phyloP scores from a whole-genome alignment of 306 rosid genomes.

The Quercus berberidifolia region DNA sequence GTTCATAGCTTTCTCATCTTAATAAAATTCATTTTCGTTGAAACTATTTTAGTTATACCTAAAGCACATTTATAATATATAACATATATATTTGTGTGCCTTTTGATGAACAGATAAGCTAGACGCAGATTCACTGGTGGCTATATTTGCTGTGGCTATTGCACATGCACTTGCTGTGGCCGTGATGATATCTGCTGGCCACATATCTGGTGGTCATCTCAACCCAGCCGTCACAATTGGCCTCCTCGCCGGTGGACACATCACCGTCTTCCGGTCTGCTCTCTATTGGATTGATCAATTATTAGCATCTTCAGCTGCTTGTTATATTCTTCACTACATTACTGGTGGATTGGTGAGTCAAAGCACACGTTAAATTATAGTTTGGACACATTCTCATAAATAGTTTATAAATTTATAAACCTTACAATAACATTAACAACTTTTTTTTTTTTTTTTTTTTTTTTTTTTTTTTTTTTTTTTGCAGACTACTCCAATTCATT shows the following conservation, averaged over 20 bases:
- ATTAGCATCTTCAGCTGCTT: constrained; percentile 58
- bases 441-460: too few relatives aligned
- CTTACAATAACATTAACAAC: too few relatives aligned
- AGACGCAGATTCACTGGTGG: constrained; percentile 46
- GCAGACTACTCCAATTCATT: constrained; percentile 67
- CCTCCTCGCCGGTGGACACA: constrained; percentile 70
- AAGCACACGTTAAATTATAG: neutral
- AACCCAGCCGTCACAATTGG: constrained; percentile 88
- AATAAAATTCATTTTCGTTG: neutral
- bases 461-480: too few relatives aligned
- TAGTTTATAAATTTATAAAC: too few relatives aligned
- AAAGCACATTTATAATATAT: neutral
- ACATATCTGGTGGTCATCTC: constrained; percentile 89
- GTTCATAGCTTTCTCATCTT: too few relatives aligned
- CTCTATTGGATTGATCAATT: constrained; percentile 87
- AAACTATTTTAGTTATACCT: neutral
- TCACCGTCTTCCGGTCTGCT: constrained; percentile 62
- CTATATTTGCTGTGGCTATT: constrained; percentile 58
- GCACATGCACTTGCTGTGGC: constrained; percentile 83
- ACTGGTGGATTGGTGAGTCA: constrained; percentile 61
- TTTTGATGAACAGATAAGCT: constrained; percentile 46
- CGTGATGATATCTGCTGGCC: constrained; percentile 81
- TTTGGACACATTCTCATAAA: too few relatives aligned
- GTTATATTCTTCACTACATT: constrained; percentile 55
- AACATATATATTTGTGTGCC: too few relatives aligned